phyloP scores from a whole-genome alignment of 768 basidiomycete genomes.

The Suillus americanus region DNA sequence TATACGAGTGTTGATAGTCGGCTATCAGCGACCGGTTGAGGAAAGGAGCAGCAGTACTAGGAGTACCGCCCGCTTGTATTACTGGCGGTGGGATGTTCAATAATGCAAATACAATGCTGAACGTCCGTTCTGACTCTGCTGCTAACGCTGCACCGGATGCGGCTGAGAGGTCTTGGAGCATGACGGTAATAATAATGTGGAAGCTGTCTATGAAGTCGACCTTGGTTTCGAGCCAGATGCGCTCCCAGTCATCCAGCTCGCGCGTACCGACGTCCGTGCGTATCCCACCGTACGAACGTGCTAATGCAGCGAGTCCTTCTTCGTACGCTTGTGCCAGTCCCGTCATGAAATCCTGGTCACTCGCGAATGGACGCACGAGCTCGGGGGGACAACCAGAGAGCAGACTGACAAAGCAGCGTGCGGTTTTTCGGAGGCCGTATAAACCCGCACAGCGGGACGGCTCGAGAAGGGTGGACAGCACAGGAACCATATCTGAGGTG shows the following conservation, averaged over 20 bases:
- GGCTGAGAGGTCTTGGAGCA: constrained; percentile 48
- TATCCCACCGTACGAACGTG: constrained; percentile 61
- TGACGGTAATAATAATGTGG: constrained; percentile 53
- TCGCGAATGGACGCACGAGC: constrained; percentile 52
- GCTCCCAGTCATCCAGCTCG: constrained; percentile 64
- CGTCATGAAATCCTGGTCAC: constrained; percentile 49
- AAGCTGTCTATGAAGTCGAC: constrained; percentile 69
- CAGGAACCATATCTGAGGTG: constrained; percentile 50
- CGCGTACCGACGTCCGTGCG: constrained; percentile 26
- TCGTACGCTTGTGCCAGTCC: constrained; percentile 63
- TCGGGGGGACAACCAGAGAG: constrained; percentile 50
- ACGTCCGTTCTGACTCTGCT: constrained; percentile 49
- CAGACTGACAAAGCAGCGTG: constrained; percentile 55
- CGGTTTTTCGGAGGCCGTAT: constrained; percentile 63
- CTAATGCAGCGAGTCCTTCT: constrained; percentile 51
- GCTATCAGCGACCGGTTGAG: constrained; percentile 64
- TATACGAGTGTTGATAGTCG: constrained; percentile 73
- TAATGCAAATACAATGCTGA: constrained; percentile 60
- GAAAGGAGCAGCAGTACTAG: constrained; percentile 44
- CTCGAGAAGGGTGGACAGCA: constrained; percentile 51
- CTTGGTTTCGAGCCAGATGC: constrained; percentile 71
- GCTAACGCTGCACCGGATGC: constrained; percentile 45
- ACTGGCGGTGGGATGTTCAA: constrained; percentile 40
- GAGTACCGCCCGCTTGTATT: constrained; percentile 7
- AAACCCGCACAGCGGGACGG: constrained; percentile 47